Conservation (phyloP, 352 stramenopile genomes). For the Thraustochytrium striatum region DNA sequence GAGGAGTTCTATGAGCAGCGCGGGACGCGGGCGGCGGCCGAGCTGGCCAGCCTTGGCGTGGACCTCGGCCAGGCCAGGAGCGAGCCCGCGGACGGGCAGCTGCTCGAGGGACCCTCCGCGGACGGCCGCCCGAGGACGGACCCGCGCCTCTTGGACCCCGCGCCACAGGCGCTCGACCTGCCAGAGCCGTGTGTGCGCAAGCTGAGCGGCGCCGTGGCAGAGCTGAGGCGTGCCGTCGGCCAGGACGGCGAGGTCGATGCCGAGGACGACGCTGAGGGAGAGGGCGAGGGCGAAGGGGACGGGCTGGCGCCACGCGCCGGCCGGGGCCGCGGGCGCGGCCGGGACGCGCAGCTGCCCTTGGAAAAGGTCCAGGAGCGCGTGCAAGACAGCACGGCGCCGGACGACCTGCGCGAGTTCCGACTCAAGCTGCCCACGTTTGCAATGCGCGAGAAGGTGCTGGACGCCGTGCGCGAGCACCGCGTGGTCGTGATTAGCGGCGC, state of each 20-base stretch:
- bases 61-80: background rate
- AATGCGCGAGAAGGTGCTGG: constrained; percentile 72
- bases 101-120: background rate
- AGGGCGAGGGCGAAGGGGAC: background rate
- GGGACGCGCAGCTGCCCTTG: background rate
- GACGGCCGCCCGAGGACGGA: background rate
- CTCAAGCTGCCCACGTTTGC: constrained; percentile 67
- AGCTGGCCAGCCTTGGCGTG: constrained; percentile 3
- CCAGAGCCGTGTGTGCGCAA: background rate
- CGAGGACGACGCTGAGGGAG: background rate
- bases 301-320: background rate
- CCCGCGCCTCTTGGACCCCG: background rate
- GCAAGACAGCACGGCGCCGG: background rate
- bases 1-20: background rate
- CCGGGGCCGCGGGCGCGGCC: background rate
- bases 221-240: background rate
- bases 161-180: background rate
- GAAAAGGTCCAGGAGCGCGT: background rate
- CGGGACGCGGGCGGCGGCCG: background rate
- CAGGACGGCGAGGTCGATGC: background rate
- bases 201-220: background rate
- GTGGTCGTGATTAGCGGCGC: constrained; percentile 89
- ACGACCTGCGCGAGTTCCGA: constrained; percentile 5
- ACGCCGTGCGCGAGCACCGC: constrained; percentile 66
- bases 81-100: background rate